phyloP scores from a whole-genome alignment of 192 early-diverging fungal species.

The Coemansia guatemalensis region DNA sequence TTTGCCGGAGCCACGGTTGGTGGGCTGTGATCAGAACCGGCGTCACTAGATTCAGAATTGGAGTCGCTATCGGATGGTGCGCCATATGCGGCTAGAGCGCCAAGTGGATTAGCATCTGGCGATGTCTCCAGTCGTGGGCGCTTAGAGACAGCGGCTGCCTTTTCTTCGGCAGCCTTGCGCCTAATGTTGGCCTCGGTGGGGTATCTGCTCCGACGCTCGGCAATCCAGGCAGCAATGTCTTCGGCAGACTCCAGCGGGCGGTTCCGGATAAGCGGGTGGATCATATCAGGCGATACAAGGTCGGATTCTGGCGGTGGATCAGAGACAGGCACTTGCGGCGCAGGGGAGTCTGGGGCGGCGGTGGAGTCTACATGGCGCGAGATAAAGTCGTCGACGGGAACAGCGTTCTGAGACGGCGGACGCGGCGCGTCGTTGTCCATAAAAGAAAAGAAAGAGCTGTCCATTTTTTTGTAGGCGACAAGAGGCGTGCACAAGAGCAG shows the following conservation, averaged over 20 bases:
- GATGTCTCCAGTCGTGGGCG: conserved; percentile 9
- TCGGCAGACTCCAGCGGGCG: conserved; percentile 61
- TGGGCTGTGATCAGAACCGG: background rate
- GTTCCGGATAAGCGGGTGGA: conserved; percentile 49
- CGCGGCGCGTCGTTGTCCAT: background rate
- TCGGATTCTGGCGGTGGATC: background rate
- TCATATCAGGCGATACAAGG: conserved; percentile 1
- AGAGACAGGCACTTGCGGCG: background rate
- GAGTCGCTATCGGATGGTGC: conserved; percentile 4
- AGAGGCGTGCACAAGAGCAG: background rate
- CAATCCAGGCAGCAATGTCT: conserved; percentile 82
- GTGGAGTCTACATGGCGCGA: conserved; percentile 10
- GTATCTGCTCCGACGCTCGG: conserved; percentile 73
- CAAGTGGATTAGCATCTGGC: conserved; percentile 16
- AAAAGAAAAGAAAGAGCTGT: background rate
- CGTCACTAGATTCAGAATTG: background rate
- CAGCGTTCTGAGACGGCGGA: background rate
- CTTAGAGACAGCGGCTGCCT: conserved; percentile 4
- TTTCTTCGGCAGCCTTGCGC: conserved; percentile 50
- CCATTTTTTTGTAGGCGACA: background rate
- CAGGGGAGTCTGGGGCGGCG: background rate
- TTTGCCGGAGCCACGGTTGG: conserved; percentile 26
- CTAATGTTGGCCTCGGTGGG: conserved; percentile 71
- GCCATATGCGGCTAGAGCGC: conserved; percentile 21
- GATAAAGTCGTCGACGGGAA: conserved; percentile 20